Evolutionary conservation across 352 stramenopile species (phyloP).

Genomic region (Plasmopara halstedii): DNA sequence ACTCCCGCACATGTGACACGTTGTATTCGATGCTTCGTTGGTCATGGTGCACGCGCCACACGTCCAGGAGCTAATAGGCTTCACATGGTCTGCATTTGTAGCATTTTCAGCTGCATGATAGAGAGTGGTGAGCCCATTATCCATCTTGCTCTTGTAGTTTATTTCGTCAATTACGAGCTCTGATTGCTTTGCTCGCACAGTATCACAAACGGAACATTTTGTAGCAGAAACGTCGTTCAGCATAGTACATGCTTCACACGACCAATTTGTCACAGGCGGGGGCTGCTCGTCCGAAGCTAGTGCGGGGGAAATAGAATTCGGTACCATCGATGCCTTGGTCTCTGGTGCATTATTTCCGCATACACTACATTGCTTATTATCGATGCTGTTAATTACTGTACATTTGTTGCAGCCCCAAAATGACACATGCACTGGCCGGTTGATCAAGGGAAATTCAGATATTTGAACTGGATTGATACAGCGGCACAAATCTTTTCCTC

Average conservation of each 20-base stretch:
- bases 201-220: conserved; percentile 76
- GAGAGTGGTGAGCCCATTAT: conserved; percentile 56
- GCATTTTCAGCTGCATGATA: conserved; percentile 59
- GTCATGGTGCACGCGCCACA: conserved; percentile 78
- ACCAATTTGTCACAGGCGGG: conserved; percentile 39
- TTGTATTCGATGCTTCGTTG: conserved; percentile 43
- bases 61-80: conserved; percentile 30
- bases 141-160: conserved; percentile 16
- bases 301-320: conserved; percentile 40
- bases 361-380: conserved; percentile 51
- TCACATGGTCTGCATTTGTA: conserved; percentile 22
- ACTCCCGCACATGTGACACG: conserved; percentile 72
- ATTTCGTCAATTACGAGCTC: conserved; percentile 14
- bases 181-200: conserved; percentile 19
- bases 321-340: conserved; percentile 1
- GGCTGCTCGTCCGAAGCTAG: conserved; percentile 33
- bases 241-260: conserved; percentile 73
- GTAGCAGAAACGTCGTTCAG: conserved; percentile 43
- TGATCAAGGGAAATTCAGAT: conserved; percentile 31
- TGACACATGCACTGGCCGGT: conserved; percentile 26
- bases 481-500: conserved; percentile 39
- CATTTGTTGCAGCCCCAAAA: conserved; percentile 79
- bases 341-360: conserved; percentile 36
- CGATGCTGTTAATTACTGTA: conserved; percentile 67
- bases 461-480: conserved; percentile 35